Percentiles rank a stretch among this genome's conserved stretches.
phyloP scores from a whole-genome alignment of 768 basidiomycete genomes.

The Xerocomus brunneocitrinus region DNA sequence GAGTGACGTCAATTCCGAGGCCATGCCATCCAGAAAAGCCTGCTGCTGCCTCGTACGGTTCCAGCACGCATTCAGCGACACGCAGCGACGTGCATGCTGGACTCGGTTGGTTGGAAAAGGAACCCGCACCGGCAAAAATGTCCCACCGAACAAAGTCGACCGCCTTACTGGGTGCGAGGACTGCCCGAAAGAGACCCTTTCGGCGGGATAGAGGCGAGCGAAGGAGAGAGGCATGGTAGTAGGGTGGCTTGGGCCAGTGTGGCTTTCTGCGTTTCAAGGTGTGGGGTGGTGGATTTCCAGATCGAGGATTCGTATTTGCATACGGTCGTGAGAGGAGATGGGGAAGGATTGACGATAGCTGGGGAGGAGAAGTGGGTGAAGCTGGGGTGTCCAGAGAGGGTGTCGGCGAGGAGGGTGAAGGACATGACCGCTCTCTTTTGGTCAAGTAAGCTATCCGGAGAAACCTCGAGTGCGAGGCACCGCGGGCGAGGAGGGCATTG shows the following conservation, averaged over 20 bases:
- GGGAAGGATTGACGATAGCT: background rate
- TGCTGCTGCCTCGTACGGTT: constrained; percentile 24
- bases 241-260: constrained; percentile 25
- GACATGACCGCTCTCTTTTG: background rate
- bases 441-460: constrained; percentile 22
- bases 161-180: constrained; percentile 15
- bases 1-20: constrained; percentile 13
- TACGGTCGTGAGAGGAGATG: constrained; percentile 1
- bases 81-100: background rate
- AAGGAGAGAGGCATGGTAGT: constrained; percentile 27
- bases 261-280: constrained; percentile 10
- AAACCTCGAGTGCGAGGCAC: constrained; percentile 27
- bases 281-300: constrained; percentile 6
- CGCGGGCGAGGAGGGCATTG: constrained; percentile 21
- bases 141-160: constrained; percentile 28
- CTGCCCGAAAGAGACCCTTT: constrained; percentile 23
- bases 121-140: constrained; percentile 1
- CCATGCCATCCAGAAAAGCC: constrained; percentile 30
- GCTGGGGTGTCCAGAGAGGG: background rate
- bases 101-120: background rate
- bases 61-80: constrained; percentile 21
- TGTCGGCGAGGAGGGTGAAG: background rate
- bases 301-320: background rate
- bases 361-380: background rate
- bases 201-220: constrained; percentile 23